phyloP scores from a whole-genome alignment of 148 eudicot genomes.

The Persicaria maculosa region DNA sequence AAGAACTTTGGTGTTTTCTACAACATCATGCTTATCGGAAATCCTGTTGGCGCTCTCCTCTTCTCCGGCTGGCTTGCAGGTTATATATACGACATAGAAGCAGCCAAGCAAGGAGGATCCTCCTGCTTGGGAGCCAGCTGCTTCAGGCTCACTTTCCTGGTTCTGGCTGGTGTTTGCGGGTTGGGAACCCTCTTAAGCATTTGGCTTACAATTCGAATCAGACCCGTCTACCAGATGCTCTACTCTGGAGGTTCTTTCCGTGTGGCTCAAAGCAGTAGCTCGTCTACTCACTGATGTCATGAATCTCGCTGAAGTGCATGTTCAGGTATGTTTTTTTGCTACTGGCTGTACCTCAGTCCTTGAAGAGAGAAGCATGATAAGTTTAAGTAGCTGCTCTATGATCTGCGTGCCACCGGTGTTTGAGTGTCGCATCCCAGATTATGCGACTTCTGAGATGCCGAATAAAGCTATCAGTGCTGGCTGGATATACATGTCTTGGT shows the following conservation, averaged over 20 bases:
- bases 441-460: not conserved
- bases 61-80: conserved; percentile 88
- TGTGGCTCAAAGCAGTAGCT: conserved; percentile 24
- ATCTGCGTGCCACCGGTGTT: not conserved
- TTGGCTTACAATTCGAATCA: conserved; percentile 59
- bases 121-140: conserved; percentile 70
- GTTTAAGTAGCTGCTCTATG: not conserved
- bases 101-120: conserved; percentile 55
- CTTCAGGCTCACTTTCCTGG: conserved; percentile 71
- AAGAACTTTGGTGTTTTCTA: conserved; percentile 78
- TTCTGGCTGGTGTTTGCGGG: conserved; percentile 67
- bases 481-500: not conserved
- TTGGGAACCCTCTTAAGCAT: conserved; percentile 62
- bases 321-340: not conserved
- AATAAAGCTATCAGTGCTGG: not conserved
- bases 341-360: not conserved
- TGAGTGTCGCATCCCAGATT: not conserved
- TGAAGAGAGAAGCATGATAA: not conserved
- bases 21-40: conserved; percentile 80
- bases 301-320: not conserved
- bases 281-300: not conserved
- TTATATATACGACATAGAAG: conserved; percentile 70
- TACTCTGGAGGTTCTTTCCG: conserved; percentile 83
- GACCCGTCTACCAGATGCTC: conserved; percentile 83
- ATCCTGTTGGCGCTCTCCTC: conserved; percentile 79